Evolutionary conservation across 2,329 filamentous ascomycete species (phyloP), one percentile per base, ranked within the genome.

Genomic region (Didymella glomerata): DNA sequence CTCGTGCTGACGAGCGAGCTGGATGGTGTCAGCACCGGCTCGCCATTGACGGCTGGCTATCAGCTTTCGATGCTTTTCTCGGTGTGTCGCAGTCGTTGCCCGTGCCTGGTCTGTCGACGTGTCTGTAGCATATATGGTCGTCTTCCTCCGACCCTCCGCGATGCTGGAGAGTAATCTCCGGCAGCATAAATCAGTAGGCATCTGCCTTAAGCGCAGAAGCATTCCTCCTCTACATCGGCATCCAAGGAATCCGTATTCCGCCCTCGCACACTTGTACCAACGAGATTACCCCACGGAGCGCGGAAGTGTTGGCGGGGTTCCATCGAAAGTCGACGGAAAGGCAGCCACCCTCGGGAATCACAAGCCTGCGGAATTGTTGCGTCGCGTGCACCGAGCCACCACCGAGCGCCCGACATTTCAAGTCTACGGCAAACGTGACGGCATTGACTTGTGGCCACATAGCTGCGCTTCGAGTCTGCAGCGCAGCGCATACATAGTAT

Each of bases 401-500:
- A 32, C 60, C 42, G 28, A 44, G 32, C 36, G 22, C 28, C 32
- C 22, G 46, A 28, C 38, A 48, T 44, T 27, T 32, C 20, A 45
- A 40, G 47, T 47, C 34, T 28, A 22, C 48, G 54, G 53, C 57
- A 68, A 46, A 62, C 60, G 65, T 68, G 66, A 73, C 66, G 67
- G 67, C 69, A 70, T 52, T 62, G 40, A 70, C 62, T 67, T 64
- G 54, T 61, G 53, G 56, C 61, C 67, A 64, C 58, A 44, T 50
- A 48, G 49, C 47, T 3, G 8, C 47, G 28, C 13, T 25, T 44
- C 14, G 38, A 47, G 20, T 28, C 18, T 16, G 45, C 34, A 44
- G 52, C 28, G 7, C 28, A 30, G 34, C 50, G 32, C 34, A 25
- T 55, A 51, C 27, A 59, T 44, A 55, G 24, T 34, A 25, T 10